These are phyloP conservation scores for Colletotrichum graminicola DNA, from an alignment of 2,329 filamentous ascomycete genomes.

Conservation along the genomic window DNA sequence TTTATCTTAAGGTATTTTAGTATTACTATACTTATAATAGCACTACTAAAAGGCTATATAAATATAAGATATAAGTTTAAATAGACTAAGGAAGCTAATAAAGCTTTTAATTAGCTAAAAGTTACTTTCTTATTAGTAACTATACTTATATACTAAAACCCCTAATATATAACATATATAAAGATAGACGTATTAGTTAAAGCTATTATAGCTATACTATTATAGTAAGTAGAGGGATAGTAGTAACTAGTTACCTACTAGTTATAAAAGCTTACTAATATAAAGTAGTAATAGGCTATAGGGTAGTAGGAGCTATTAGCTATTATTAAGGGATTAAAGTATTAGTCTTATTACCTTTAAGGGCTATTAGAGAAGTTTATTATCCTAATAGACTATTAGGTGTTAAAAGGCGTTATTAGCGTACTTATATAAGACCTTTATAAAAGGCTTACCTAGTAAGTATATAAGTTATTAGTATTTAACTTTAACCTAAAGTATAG, in stretches of 20 bases:
- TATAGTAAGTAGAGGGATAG: not conserved
- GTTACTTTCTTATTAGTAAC: too few species aligned
- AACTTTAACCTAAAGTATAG: too few species aligned
- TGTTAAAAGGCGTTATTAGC: too few species aligned
- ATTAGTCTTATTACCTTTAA: not conserved
- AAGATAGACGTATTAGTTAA: not conserved
- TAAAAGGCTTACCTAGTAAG: too few species aligned
- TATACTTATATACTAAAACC: too few species aligned
- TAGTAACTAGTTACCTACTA: not conserved
- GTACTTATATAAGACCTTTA: too few species aligned
- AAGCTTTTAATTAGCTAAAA: too few species aligned
- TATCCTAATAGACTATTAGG: too few species aligned
- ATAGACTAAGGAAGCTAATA: not conserved
- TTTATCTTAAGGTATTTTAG: not conserved
- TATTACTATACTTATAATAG: not conserved
- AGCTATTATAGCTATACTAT: not conserved
- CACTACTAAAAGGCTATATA: not conserved
- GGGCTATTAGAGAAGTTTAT: too few species aligned
- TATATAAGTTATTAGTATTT: too few species aligned
- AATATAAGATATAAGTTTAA: not conserved
- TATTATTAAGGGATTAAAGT: not conserved
- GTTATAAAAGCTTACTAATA: not conserved
- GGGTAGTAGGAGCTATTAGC: not conserved
- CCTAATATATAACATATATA: too few species aligned
- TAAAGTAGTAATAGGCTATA: not conserved